phyloP scores from a whole-genome alignment of 129 eudicot species.

The Arctium minus region DNA sequence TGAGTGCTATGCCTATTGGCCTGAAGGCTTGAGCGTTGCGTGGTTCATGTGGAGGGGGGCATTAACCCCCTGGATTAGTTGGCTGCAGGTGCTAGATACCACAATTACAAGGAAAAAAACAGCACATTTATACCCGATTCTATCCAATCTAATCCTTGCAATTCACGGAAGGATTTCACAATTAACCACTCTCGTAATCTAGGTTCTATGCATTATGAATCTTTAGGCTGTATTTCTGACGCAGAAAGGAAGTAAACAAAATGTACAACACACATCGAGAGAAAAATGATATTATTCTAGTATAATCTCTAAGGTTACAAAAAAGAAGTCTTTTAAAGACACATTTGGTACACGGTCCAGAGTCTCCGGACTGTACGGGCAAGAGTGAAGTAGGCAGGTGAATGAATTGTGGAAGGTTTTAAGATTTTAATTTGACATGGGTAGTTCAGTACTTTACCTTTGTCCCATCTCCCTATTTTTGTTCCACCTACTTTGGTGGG shows the following conservation, averaged over 20 bases:
- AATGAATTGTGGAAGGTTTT: background rate
- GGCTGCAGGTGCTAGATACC: too few species aligned
- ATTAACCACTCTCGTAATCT: too few species aligned
- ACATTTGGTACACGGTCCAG: background rate
- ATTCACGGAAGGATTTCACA: background rate
- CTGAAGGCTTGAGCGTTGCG: too few species aligned
- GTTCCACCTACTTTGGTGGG: background rate
- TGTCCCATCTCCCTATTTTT: background rate
- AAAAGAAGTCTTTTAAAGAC: too few species aligned
- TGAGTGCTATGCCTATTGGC: too few species aligned
- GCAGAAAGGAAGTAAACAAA: background rate
- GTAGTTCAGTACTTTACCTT: background rate
- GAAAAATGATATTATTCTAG: background rate
- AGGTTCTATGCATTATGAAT: too few species aligned
- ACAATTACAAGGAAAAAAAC: too few species aligned
- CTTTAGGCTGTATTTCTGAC: too few species aligned
- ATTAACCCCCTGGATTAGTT: too few species aligned
- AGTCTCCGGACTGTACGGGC: background rate
- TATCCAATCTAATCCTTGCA: background rate
- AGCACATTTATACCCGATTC: background rate
- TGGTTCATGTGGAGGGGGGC: too few species aligned
- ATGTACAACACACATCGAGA: background rate
- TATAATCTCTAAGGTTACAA: background rate
- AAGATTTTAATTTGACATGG: background rate
- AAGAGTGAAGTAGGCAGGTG: background rate